Base-by-base conservation (phyloP, 1,284 basidiomycete genomes). In the Trichosporon asahii region DNA sequence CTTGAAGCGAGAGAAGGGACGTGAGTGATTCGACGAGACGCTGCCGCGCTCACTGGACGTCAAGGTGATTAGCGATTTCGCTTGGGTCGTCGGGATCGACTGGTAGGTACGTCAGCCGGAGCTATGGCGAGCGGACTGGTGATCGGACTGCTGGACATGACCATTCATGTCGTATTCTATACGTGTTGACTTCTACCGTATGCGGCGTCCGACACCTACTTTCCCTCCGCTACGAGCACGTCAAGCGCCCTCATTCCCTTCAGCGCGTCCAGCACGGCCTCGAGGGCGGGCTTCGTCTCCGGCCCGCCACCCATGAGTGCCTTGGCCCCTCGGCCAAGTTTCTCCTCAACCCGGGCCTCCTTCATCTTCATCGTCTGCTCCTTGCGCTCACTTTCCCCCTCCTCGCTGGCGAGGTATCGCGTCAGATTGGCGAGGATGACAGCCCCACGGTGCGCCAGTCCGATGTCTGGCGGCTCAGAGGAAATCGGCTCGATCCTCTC, bases 401-500 rank as follows among this genome's bases (percentile, higher is more conserved):
- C 37, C 15, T 69, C 40, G 53, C 60, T 64, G 23, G 31, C 21
- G n/a, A 65, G 70, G 65, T 79, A 78, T 8, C 65, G 40, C 18
- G 92, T 82, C 57, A 93, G 81, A 75, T 92, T 93, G 46, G 85
- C 84, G 15, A 90, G 81, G 76, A 90, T 90, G 31, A 93, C 86
- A 1, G 91, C 87, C 2, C 89, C 92, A 44, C 93, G 89, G 80
- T 93, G 90, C 8, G 90, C 85, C 44, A 93, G 86, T 11, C 61
- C 67, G 0, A 88, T 84, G 76, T 91, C 85, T 57, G 77, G 74
- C 9, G 73, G 75, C 3, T 72, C 55, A 11, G 73, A 60, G 70
- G 77, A 75, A 68, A 68, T 76, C 76, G 69, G 75, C 76, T 66
- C 84, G 78, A 69, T 83, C 4, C 72, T 63, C 33, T 78, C 76